Evolutionary conservation across 352 stramenopile genomes (phyloP), one percentile per base, ranked within the genome.

Genomic region (Pythium periplocum): DNA sequence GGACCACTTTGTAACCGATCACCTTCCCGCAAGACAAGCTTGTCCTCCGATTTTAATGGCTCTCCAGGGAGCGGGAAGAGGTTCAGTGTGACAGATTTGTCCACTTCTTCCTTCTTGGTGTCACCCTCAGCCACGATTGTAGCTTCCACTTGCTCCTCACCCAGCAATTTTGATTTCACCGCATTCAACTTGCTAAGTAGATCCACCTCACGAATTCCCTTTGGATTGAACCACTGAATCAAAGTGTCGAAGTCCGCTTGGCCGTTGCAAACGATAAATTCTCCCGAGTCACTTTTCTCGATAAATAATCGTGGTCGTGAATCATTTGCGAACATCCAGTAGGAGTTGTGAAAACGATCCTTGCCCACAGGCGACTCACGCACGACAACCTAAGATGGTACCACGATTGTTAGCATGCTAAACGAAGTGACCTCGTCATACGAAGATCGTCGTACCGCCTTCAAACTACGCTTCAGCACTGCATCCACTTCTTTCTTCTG

Each of bases 251-350:
- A 33, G n/a, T 88, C 55, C 3, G 57, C 47, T 53, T 70, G 61
- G 10, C 59, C 69, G 6, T 48, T 69, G 45, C 78, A 83, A 31
- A 79, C 53, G 4, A 78, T 57, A 37, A 91, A 86, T 35, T 84
- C 64, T 32, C 83, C 83, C 6, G 74, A 69, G 31, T 89, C 78
- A 44, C 59, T 73, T 43, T 74, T 73, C 48, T 91, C 78, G 26
- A 93, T 75, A 26, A 87, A 93, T 39, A 89, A 49, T 4, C 78
- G 66, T 10, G 66, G 55, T n/a, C 69, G 71, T 5, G 62, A 73
- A 64, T 90, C 81, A 36, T 85, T 71, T 48, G 75, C 78, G 57
- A 93, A 93, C 40, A 84, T 63, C 66, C 73, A 93, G 51, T 93
- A 93, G 6, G 73, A 73, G 51, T 89, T 89, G 63, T 89, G 79